Conservation (phyloP, 2,329 filamentous ascomycete species). For the Graphiopsis chlorocephala region DNA sequence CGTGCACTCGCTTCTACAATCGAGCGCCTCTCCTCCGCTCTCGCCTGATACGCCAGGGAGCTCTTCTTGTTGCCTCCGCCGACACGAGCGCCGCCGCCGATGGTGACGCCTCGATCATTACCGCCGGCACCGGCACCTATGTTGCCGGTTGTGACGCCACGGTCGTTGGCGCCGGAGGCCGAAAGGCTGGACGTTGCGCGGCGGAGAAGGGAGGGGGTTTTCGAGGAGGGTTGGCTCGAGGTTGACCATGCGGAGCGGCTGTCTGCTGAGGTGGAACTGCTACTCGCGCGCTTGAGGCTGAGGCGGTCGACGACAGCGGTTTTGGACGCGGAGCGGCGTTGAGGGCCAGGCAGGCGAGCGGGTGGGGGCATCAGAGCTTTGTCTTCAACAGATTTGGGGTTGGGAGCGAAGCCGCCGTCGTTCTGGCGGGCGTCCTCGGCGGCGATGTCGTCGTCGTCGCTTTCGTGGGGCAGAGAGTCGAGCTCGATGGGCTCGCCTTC, state of each 20-base stretch:
- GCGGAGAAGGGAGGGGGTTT: conserved; percentile 68
- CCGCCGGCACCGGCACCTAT: not conserved
- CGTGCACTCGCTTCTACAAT: conserved; percentile 52
- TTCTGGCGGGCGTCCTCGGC: conserved; percentile 28
- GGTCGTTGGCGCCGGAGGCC: conserved; percentile 9
- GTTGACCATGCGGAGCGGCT: conserved; percentile 37
- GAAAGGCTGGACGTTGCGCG: conserved; percentile 61
- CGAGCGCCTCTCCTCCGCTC: conserved; percentile 55
- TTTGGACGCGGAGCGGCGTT: conserved; percentile 36
- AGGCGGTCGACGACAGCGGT: conserved; percentile 68
- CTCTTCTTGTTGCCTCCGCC: conserved; percentile 56
- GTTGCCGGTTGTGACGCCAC: conserved; percentile 21
- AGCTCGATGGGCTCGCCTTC: conserved; percentile 18
- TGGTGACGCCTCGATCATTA: conserved; percentile 42
- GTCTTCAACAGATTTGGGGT: conserved; percentile 22
- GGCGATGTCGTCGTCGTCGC: conserved; percentile 48
- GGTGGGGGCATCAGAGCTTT: conserved; percentile 29
- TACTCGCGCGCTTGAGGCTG: conserved; percentile 53
- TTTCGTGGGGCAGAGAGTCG: conserved; percentile 47
- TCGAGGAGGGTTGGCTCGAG: conserved; percentile 52
- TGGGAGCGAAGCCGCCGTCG: conserved; percentile 33
- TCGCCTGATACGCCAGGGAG: conserved; percentile 58
- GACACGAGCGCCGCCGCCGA: conserved; percentile 38
- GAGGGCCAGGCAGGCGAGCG: conserved; percentile 40
- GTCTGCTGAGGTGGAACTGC: conserved; percentile 19